A percentile compares a stretch with the other conserved stretches of the same genome.
Conservation (phyloP, 2,329 filamentous ascomycete species). For the Didymella pinodella region DNA sequence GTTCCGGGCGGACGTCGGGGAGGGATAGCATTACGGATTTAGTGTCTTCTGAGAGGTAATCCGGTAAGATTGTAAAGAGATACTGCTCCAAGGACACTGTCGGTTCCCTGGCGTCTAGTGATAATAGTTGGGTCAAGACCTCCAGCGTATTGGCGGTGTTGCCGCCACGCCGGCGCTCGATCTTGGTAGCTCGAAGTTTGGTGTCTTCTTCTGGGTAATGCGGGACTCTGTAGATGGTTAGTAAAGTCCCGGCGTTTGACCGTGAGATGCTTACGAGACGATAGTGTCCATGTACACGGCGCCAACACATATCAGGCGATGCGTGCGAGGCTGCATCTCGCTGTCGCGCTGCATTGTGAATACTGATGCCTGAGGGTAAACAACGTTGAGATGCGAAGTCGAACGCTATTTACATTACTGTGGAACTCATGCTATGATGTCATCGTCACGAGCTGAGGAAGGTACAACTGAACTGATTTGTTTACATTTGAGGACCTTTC, state of each 20-base stretch:
- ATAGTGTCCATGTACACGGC: slow-evolving; percentile 77
- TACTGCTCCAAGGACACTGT: slow-evolving; percentile 34
- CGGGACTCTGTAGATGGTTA: slow-evolving; percentile 61
- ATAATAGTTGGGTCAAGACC: slow-evolving; percentile 67
- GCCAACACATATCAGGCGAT: slow-evolving; percentile 65
- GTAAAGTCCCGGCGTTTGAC: not conserved
- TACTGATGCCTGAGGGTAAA: too few species aligned
- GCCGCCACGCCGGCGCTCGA: slow-evolving; percentile 70
- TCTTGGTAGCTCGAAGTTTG: slow-evolving; percentile 70
- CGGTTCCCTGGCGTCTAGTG: not conserved
- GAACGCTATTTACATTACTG: not conserved
- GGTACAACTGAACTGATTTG: slow-evolving; percentile 5
- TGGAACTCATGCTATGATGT: slow-evolving; percentile 21
- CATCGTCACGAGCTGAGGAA: slow-evolving; percentile 15
- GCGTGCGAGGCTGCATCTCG: not conserved
- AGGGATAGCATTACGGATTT: slow-evolving; percentile 65
- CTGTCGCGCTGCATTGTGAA: slow-evolving; percentile 45
- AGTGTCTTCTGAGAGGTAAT: slow-evolving; percentile 59
- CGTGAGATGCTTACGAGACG: slow-evolving; percentile 58
- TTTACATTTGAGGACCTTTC: slow-evolving; percentile 32
- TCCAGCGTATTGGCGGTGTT: slow-evolving; percentile 77
- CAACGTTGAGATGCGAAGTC: not conserved
- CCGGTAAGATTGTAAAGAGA: slow-evolving; percentile 62
- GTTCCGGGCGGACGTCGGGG: slow-evolving; percentile 45
- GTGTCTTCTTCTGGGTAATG: slow-evolving; percentile 74